Conservation (phyloP, 2,329 filamentous ascomycete species). For the Colletotrichum paranaense region DNA sequence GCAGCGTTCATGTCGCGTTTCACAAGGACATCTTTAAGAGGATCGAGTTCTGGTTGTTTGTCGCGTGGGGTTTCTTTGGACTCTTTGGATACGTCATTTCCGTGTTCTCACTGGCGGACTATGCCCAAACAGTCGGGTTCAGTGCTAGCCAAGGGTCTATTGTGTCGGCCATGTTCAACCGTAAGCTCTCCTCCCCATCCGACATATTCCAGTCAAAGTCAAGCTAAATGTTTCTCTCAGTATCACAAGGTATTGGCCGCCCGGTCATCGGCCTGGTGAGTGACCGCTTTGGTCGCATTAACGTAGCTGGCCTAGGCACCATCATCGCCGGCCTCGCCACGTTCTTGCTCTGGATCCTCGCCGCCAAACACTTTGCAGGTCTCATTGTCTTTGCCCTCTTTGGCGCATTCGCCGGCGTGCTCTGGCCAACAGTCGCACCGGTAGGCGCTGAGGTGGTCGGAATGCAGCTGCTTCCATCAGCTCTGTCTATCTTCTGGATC, state of each 20-base stretch:
- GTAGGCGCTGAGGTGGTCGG: constrained; percentile 81
- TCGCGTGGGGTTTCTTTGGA: constrained; percentile 76
- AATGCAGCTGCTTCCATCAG: constrained; percentile 73
- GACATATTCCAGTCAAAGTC: background rate
- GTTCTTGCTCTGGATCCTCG: constrained; percentile 79
- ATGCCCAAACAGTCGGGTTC: constrained; percentile 76
- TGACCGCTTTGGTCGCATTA: constrained; percentile 77
- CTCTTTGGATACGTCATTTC: constrained; percentile 81
- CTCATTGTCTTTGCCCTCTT: constrained; percentile 78
- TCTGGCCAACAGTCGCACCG: constrained; percentile 77
- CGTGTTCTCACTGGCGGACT: constrained; percentile 82
- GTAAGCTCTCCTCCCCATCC: constrained; percentile 50
- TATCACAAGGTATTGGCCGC: constrained; percentile 74
- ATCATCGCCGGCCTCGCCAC: constrained; percentile 72
- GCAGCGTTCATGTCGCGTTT: constrained; percentile 75
- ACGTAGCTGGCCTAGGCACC: constrained; percentile 75
- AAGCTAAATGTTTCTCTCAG: constrained; percentile 38
- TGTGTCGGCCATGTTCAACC: constrained; percentile 78
- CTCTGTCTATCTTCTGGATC: constrained; percentile 78
- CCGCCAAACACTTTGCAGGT: constrained; percentile 71
- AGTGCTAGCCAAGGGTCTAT: constrained; percentile 74
- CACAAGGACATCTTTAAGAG: constrained; percentile 71
- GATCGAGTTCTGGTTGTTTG: constrained; percentile 71
- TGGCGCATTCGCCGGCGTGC: constrained; percentile 76
- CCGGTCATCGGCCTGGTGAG: constrained; percentile 79